These are phyloP conservation scores for Neurospora sp. DNA, from an alignment of 495 filamentous ascomycete species.

Conservation along the genomic window DNA sequence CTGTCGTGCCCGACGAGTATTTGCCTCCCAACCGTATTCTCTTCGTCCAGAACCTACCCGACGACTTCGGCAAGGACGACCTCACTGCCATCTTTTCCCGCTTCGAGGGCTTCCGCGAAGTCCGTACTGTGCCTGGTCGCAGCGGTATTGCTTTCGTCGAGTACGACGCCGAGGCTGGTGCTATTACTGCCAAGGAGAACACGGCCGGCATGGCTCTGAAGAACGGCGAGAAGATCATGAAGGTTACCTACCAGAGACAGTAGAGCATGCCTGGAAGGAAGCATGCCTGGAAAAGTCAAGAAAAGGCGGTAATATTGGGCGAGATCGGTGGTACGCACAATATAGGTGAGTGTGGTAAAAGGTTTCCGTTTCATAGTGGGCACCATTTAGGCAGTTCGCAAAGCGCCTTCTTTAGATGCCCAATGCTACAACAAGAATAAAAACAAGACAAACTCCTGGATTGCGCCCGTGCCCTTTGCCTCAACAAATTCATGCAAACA, in stretches of 20 bases:
- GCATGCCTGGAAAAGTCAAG: neutral
- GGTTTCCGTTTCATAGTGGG: neutral
- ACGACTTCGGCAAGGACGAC: constrained; percentile 70
- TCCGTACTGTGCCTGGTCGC: constrained; percentile 76
- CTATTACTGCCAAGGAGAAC: constrained; percentile 91
- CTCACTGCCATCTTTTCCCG: constrained; percentile 74
- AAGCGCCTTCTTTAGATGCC: constrained; percentile 7
- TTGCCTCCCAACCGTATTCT: constrained; percentile 94
- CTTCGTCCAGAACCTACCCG: constrained; percentile 90
- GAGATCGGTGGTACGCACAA: neutral
- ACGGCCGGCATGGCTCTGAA: constrained; percentile 84
- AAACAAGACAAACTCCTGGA: constrained; percentile 10
- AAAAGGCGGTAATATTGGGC: neutral
- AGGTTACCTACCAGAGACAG: constrained; percentile 90
- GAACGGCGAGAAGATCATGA: constrained; percentile 51
- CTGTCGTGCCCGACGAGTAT: constrained; percentile 91
- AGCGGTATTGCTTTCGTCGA: constrained; percentile 94
- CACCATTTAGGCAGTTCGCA: neutral
- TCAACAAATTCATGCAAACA: neutral
- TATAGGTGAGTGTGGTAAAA: neutral
- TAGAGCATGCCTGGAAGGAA: constrained; percentile 22
- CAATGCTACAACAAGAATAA: constrained; percentile 8
- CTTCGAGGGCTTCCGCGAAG: constrained; percentile 92
- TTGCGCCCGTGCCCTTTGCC: constrained; percentile 12
- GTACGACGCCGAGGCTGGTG: constrained; percentile 80